Conservation (phyloP, 1,139 yeast genomes). For the Yamadazyma sp. region DNA sequence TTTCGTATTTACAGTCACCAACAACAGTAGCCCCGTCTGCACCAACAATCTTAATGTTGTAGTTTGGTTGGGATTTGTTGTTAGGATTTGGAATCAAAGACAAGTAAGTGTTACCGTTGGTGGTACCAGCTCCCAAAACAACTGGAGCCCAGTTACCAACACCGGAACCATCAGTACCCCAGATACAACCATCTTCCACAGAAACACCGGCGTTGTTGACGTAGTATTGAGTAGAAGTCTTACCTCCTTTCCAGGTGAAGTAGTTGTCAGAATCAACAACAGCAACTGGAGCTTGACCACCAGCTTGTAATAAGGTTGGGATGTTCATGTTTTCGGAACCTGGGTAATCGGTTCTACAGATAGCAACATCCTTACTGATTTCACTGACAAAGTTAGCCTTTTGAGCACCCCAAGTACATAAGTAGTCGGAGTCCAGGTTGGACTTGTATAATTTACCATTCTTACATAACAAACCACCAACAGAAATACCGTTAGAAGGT, state of each 20-base stretch:
- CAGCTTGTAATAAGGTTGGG: conserved; percentile 80
- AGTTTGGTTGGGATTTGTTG: conserved; percentile 75
- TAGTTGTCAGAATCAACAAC: conserved; percentile 76
- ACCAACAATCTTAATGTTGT: conserved; percentile 82
- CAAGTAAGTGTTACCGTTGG: conserved; percentile 77
- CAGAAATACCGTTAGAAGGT: conserved; percentile 83
- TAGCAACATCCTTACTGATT: conserved; percentile 65
- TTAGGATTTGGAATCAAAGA: conserved; percentile 96
- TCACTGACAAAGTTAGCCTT: conserved; percentile 70
- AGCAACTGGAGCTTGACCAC: conserved; percentile 63
- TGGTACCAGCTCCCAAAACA: conserved; percentile 88
- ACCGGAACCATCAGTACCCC: conserved; percentile 82
- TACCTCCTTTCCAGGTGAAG: conserved; percentile 79
- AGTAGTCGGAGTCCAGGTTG: conserved; percentile 57
- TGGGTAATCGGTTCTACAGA: conserved; percentile 98
- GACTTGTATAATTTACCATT: conserved; percentile 78
- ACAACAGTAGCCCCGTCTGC: conserved; percentile 57
- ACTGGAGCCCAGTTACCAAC: conserved; percentile 99
- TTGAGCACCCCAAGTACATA: conserved; percentile 83
- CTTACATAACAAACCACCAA: conserved; percentile 86
- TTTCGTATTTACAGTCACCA: conserved; percentile 79
- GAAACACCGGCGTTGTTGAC: conserved; percentile 95
- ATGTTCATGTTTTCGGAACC: conserved; percentile 98
- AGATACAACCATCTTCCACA: conserved; percentile 84
- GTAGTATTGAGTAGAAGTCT: conserved; percentile 93